Evolutionary conservation across 306 rosid species (phyloP).

Genomic region (Corylus avellana): DNA sequence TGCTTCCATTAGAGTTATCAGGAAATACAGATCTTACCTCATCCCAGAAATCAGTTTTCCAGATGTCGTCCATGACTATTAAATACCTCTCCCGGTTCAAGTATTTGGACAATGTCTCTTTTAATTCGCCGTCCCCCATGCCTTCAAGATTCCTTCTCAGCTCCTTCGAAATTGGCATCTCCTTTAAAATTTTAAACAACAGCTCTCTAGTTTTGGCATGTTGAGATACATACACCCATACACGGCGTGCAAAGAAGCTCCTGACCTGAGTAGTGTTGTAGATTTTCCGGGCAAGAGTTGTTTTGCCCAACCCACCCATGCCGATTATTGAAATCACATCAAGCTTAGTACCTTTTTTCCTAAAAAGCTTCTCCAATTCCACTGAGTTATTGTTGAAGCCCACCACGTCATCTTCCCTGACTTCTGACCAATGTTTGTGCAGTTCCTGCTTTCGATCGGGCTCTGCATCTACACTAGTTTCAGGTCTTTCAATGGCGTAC

Average conservation of each 20-base stretch:
- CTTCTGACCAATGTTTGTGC: no score
- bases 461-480: not conserved
- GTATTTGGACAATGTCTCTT: not conserved
- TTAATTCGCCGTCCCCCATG: not conserved
- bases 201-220: not conserved
- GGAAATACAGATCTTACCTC: not conserved
- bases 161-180: no score
- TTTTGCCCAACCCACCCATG: constrained; percentile 31
- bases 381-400: not conserved
- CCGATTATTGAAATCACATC: constrained; percentile 12
- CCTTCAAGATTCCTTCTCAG: no score
- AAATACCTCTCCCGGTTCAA: not conserved
- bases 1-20: not conserved
- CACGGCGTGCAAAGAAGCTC: not conserved
- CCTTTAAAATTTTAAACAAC: not conserved
- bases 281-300: constrained; percentile 8
- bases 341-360: not conserved
- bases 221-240: constrained; percentile 20
- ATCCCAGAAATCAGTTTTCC: not conserved
- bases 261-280: no score
- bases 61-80: not conserved
- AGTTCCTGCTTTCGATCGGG: no score
- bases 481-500: not conserved
- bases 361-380: not conserved
- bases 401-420: not conserved